These are phyloP conservation scores for Panaeolus cyanescens DNA, from an alignment of 768 basidiomycete species.

Conservation along the genomic window DNA sequence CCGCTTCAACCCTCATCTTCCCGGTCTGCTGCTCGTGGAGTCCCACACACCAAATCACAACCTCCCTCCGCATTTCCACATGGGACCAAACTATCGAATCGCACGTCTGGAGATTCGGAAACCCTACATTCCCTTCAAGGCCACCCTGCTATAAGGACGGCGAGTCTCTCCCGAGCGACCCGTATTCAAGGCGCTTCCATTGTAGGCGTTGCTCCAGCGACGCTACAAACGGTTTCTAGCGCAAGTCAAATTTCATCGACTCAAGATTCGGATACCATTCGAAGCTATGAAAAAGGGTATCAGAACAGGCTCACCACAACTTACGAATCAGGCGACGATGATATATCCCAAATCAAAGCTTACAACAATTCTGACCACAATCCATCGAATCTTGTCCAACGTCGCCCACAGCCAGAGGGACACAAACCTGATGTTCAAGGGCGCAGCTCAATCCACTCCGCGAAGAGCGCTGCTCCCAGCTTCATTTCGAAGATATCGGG, in stretches of 20 bases:
- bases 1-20: conserved; percentile 18
- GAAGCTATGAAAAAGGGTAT: conserved; percentile 19
- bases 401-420: conserved; percentile 13
- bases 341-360: background rate
- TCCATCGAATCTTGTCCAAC: conserved; percentile 7
- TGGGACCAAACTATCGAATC: conserved; percentile 24
- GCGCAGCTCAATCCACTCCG: conserved; percentile 46
- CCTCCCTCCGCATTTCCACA: conserved; percentile 39
- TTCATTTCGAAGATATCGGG: conserved; percentile 52
- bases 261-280: conserved; percentile 20
- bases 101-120: conserved; percentile 37
- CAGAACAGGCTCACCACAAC: conserved; percentile 22
- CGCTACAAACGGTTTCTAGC: conserved; percentile 25
- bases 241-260: conserved; percentile 18
- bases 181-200: conserved; percentile 23
- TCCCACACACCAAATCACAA: conserved; percentile 6
- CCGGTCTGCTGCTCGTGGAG: conserved; percentile 2
- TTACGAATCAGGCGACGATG: conserved; percentile 20
- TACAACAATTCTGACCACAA: background rate
- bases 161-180: conserved; percentile 21
- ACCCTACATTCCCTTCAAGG: conserved; percentile 37
- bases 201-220: conserved; percentile 34
- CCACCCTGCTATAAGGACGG: conserved; percentile 24
- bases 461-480: conserved; percentile 49
- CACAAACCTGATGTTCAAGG: conserved; percentile 15